Evolutionary conservation across 768 basidiomycete species (phyloP).

Genomic region (Astraeus odoratus): DNA sequence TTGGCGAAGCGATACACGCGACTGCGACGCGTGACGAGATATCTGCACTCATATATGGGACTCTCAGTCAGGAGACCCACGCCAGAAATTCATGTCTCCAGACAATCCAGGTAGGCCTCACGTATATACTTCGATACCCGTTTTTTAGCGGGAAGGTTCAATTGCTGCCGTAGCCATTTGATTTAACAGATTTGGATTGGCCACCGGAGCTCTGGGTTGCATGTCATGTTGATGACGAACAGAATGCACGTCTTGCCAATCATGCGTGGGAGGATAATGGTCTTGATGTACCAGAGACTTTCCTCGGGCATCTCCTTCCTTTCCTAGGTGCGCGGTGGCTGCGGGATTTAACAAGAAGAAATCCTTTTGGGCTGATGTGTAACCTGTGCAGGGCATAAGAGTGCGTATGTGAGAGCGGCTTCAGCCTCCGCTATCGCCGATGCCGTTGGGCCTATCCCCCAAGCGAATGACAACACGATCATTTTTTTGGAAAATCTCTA

Average conservation of each 20-base stretch:
- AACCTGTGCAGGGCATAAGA: slow-evolving; percentile 57
- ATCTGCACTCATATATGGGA: slow-evolving; percentile 59
- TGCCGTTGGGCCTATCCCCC: slow-evolving; percentile 67
- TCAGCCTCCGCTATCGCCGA: slow-evolving; percentile 69
- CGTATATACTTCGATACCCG: too few relatives aligned
- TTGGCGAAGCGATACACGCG: slow-evolving; percentile 71
- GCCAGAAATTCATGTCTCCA: slow-evolving; percentile 88
- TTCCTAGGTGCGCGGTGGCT: slow-evolving; percentile 61
- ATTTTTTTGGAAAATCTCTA: slow-evolving; percentile 62
- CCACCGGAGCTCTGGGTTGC: slow-evolving; percentile 84
- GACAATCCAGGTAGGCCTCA: slow-evolving; percentile 74
- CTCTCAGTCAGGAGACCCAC: slow-evolving; percentile 79
- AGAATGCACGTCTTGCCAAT: slow-evolving; percentile 75
- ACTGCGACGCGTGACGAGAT: slow-evolving; percentile 61
- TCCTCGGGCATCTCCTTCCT: slow-evolving; percentile 44
- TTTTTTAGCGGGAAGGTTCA: too few relatives aligned
- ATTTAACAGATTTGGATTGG: slow-evolving; percentile 93
- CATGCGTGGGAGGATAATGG: slow-evolving; percentile 96
- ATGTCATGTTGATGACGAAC: slow-evolving; percentile 83
- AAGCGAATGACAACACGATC: slow-evolving; percentile 42
- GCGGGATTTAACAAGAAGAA: too few relatives aligned
- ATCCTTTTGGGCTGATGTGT: too few relatives aligned
- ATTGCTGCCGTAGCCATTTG: slow-evolving; percentile 94
- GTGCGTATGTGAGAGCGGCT: slow-evolving; percentile 72
- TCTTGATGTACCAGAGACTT: slow-evolving; percentile 71